Evolutionary conservation across 192 early-diverging fungal genomes (phyloP).

Genomic region (Diversispora eburnea): DNA sequence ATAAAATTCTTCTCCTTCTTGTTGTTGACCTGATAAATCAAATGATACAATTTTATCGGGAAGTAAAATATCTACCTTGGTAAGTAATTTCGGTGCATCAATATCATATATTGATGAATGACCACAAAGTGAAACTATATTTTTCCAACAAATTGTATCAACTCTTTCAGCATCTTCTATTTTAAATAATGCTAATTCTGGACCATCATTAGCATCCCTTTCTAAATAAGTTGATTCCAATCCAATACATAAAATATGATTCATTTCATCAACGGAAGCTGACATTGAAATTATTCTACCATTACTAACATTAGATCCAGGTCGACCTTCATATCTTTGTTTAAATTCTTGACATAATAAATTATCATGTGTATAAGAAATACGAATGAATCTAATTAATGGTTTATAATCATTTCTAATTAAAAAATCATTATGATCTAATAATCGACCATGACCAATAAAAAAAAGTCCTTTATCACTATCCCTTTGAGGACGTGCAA

Average conservation of each 20-base stretch:
- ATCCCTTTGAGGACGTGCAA: neutral
- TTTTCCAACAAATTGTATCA: neutral
- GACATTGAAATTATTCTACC: neutral
- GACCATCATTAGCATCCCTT: neutral
- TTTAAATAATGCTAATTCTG: neutral
- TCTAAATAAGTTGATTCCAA: neutral
- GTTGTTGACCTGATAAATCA: neutral
- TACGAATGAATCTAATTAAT: neutral
- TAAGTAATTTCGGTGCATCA: neutral
- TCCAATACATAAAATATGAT: neutral
- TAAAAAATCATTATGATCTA: neutral
- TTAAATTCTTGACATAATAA: neutral
- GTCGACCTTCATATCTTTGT: neutral
- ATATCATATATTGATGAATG: neutral
- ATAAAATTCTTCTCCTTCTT: neutral
- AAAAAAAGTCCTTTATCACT: neutral
- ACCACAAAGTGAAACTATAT: neutral
- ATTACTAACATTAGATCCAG: neutral
- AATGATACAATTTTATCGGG: neutral
- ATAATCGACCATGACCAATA: neutral
- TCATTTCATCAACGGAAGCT: neutral
- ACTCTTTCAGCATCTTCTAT: neutral
- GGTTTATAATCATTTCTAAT: neutral
- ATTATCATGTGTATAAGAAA: neutral
- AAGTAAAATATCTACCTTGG: neutral